These are phyloP conservation scores for Xanthoparmelia taractica DNA, from an alignment of 495 filamentous ascomycete species.

Conservation along the genomic window DNA sequence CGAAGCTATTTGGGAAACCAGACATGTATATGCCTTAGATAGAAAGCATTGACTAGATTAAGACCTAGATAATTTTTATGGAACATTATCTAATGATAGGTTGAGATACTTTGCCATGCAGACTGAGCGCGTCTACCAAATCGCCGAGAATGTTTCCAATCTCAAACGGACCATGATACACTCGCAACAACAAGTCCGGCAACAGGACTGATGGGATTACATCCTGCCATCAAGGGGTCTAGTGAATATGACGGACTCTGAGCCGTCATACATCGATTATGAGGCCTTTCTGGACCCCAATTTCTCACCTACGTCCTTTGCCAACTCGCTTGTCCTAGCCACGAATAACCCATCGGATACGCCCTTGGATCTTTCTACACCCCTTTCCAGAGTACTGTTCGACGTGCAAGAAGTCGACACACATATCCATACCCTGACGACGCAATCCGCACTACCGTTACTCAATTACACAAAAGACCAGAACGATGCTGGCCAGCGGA, in stretches of 20 bases:
- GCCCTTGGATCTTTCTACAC: constrained; percentile 85
- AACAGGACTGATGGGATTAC: not conserved
- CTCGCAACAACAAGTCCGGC: not conserved
- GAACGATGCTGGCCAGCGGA: constrained; percentile 55
- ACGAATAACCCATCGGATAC: constrained; percentile 91
- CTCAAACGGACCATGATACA: not conserved
- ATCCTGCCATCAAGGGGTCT: not conserved
- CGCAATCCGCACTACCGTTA: constrained; percentile 74
- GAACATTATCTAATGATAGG: not conserved
- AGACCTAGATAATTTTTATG: no score
- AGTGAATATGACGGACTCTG: constrained; percentile 33
- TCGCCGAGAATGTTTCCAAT: not conserved
- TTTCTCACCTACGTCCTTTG: constrained; percentile 74
- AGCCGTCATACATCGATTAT: constrained; percentile 92
- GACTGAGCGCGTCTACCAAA: no score
- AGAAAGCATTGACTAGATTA: no score
- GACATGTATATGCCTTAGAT: no score
- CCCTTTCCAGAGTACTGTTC: constrained; percentile 88
- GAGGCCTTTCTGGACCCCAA: constrained; percentile 78
- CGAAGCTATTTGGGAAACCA: no score
- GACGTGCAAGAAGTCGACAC: constrained; percentile 96
- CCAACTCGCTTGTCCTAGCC: constrained; percentile 75
- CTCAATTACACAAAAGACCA: constrained; percentile 68
- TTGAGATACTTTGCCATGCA: no score
- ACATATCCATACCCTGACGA: constrained; percentile 84